Conservation (phyloP, 495 filamentous ascomycete genomes). For the Usnea hakonensis region DNA sequence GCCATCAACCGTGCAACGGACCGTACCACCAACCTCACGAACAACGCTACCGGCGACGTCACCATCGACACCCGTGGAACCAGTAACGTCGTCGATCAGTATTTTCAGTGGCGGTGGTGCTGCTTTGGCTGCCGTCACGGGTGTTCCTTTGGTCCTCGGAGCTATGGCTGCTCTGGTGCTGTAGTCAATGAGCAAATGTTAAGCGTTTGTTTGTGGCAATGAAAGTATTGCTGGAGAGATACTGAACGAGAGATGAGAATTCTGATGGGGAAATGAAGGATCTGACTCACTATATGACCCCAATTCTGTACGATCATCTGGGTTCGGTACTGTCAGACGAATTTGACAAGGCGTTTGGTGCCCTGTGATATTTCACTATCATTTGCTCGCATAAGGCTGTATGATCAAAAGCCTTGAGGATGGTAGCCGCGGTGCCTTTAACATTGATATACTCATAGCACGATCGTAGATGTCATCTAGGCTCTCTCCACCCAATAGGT, state of each 20-base stretch:
- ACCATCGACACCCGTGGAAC: slow-evolving; percentile 7
- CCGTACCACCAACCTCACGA: neutral
- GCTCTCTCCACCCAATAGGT: slow-evolving; percentile 72
- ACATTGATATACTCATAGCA: neutral
- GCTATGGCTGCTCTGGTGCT: slow-evolving; percentile 64
- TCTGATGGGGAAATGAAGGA: neutral
- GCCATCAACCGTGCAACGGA: neutral
- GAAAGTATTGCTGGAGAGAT: neutral
- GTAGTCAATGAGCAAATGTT: slow-evolving; percentile 28
- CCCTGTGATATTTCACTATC: neutral
- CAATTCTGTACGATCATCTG: neutral
- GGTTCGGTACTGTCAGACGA: too few species aligned
- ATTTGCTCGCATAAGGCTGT: neutral
- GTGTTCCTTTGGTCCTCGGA: slow-evolving; percentile 24
- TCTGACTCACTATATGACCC: neutral
- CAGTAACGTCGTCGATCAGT: slow-evolving; percentile 21
- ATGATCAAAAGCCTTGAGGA: neutral
- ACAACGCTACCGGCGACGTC: neutral
- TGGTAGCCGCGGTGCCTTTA: too few species aligned
- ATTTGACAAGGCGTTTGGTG: neutral
- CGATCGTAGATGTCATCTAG: neutral
- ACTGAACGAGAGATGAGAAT: neutral
- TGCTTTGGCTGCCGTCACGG: neutral
- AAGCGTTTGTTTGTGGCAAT: neutral
- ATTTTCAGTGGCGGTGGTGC: neutral